Evolutionary conservation across 2,329 filamentous ascomycete species (phyloP).

Genomic region (Scleromitrula shiraiana): DNA sequence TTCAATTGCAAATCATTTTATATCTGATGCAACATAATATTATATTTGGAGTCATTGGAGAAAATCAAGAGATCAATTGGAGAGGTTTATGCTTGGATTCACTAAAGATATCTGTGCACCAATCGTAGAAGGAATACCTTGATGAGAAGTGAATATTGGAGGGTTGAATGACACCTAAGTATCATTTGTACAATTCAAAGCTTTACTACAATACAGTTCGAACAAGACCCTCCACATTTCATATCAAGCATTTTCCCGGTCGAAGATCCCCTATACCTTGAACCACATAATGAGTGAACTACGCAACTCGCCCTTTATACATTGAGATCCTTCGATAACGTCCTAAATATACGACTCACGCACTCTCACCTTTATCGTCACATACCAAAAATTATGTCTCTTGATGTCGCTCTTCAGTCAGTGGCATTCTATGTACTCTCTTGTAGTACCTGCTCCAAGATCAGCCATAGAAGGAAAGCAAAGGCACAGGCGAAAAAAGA

Average conservation of each 20-base stretch:
- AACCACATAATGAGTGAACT: slow-evolving; percentile 4
- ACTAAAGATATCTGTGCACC: no score
- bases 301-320: slow-evolving; percentile 3
- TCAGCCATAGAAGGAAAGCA: slow-evolving; percentile 60
- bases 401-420: slow-evolving; percentile 59
- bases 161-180: no score
- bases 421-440: slow-evolving; percentile 71
- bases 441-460: slow-evolving; percentile 70
- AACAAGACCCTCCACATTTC: background rate
- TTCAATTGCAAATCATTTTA: background rate
- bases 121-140: no score
- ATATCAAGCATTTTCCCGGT: background rate
- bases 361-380: background rate
- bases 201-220: background rate
- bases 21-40: background rate
- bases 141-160: no score
- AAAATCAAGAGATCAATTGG: no score
- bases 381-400: slow-evolving; percentile 35
- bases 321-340: background rate
- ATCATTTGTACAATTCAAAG: no score
- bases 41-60: background rate
- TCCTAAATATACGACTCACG: background rate
- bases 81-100: background rate
- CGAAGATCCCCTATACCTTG: background rate
- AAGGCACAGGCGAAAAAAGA: slow-evolving; percentile 63